These are phyloP conservation scores for Buxus sempervirens DNA, from an alignment of 164 flowering plant genomes.

Conservation along the genomic window DNA sequence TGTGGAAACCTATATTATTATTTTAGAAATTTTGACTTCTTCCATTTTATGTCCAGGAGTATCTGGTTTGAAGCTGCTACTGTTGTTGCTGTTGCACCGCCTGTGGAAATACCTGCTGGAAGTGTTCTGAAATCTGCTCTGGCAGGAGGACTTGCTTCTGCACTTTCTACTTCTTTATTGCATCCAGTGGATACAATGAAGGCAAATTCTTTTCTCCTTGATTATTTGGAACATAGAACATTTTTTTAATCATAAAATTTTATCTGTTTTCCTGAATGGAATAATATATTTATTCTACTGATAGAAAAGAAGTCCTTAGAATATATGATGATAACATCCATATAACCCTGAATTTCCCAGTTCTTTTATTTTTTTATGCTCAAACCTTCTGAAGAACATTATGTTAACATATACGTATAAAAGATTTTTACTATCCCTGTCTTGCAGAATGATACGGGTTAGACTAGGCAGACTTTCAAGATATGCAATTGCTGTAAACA, in stretches of 20 bases:
- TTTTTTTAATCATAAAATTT: no score
- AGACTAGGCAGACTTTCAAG: no score
- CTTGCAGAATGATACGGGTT: no score
- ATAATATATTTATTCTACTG: not conserved
- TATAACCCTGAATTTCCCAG: not conserved
- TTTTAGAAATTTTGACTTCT: not conserved
- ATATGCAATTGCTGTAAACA: no score
- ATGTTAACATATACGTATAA: not conserved
- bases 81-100: slow-evolving; percentile 93
- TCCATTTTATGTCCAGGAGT: slow-evolving; percentile 41
- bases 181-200: slow-evolving; percentile 90
- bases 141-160: slow-evolving; percentile 96
- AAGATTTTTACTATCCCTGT: no score
- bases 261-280: not conserved
- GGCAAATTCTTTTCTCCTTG: slow-evolving; percentile 34
- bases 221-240: not conserved
- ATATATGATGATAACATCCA: not conserved
- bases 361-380: not conserved
- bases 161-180: slow-evolving; percentile 76
- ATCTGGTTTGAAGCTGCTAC: slow-evolving; percentile 98
- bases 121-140: slow-evolving; percentile 90
- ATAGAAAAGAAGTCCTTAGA: not conserved
- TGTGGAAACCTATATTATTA: not conserved
- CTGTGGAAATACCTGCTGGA: slow-evolving; percentile 85
- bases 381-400: not conserved